These are phyloP conservation scores for Fusarium sp. DNA, from an alignment of 2,329 filamentous ascomycete genomes.

Conservation along the genomic window DNA sequence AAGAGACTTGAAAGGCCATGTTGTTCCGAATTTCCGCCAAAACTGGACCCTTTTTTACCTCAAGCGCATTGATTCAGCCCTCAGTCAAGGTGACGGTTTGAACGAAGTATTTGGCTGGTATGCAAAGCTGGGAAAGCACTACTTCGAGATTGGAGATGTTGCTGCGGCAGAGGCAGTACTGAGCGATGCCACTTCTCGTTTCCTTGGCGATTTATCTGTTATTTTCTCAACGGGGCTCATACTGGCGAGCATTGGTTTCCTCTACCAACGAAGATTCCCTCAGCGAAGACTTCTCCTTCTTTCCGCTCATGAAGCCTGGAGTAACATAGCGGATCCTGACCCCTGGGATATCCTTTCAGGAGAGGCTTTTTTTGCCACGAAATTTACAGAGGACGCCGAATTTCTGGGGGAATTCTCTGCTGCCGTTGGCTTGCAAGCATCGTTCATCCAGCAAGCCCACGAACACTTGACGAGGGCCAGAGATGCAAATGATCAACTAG, in stretches of 20 bases:
- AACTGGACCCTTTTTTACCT: neutral
- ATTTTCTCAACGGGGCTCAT: neutral
- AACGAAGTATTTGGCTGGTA: neutral
- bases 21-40: neutral
- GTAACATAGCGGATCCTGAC: neutral
- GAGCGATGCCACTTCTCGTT: neutral
- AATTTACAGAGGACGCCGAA: neutral
- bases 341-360: neutral
- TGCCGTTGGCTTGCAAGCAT: neutral
- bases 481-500: neutral
- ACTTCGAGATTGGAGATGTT: neutral
- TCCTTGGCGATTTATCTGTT: neutral
- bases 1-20: neutral
- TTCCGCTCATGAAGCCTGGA: neutral
- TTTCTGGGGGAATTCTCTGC: neutral
- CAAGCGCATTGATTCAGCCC: neutral
- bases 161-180: neutral
- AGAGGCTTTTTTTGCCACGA: neutral
- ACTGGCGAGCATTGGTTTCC: neutral
- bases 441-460: neutral
- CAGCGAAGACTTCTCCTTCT: neutral
- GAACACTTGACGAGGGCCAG: neutral
- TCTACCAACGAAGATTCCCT: neutral
- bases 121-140: neutral
- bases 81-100: neutral